phyloP scores from a whole-genome alignment of 176 grass and related monocot species.

The Saccharum officinarum region DNA sequence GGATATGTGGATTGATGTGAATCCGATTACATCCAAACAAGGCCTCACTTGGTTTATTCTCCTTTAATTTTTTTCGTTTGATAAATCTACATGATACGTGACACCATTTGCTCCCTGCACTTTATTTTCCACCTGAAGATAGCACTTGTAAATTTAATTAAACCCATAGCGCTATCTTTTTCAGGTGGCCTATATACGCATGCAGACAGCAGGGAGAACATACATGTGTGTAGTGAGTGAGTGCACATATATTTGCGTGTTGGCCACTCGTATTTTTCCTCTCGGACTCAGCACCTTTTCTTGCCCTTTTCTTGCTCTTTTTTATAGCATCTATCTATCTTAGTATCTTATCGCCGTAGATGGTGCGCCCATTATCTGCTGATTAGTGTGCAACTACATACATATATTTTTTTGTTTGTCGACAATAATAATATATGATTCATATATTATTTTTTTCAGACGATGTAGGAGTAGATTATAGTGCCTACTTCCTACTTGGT shows the following conservation, averaged over 20 bases:
- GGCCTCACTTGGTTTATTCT: neutral
- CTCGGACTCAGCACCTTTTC: neutral
- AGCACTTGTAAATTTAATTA: neutral
- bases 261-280: conserved; percentile 10
- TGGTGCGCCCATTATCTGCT: neutral
- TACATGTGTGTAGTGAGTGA: neutral
- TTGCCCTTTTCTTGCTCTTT: neutral
- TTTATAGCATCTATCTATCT: neutral
- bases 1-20: no score
- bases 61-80: neutral
- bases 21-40: no score
- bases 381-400: neutral
- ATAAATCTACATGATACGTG: neutral
- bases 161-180: neutral
- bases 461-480: neutral
- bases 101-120: neutral
- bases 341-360: neutral
- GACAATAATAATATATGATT: neutral
- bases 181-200: conserved; percentile 11
- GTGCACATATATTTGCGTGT: conserved; percentile 13
- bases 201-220: neutral
- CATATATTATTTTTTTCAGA: neutral
- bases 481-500: neutral
- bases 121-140: neutral
- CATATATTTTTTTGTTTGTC: neutral